A percentile compares a stretch with the other conserved stretches of the same genome.
These are phyloP conservation scores for Nymphaea thermarum DNA, from an alignment of 164 flowering plant genomes.

Conservation along the genomic window DNA sequence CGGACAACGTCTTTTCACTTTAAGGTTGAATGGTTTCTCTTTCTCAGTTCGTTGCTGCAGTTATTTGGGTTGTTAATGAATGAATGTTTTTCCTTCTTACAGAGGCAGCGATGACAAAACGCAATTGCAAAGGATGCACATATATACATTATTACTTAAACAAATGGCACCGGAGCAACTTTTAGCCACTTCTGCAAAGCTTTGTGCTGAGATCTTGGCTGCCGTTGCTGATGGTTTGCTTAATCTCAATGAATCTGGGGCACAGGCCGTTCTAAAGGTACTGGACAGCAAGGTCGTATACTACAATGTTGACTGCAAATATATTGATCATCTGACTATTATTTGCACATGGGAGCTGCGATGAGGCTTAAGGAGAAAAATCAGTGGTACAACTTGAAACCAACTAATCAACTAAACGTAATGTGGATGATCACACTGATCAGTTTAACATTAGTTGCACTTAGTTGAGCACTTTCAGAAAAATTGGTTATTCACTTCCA, in stretches of 20 bases:
- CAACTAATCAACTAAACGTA: too few species aligned
- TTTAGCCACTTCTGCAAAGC: constrained; percentile 85
- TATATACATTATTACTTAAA: constrained; percentile 70
- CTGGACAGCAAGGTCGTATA: neutral
- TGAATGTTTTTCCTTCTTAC: constrained; percentile 6
- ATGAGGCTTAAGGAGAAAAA: too few species aligned
- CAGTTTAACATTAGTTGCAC: too few species aligned
- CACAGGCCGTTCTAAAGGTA: constrained; percentile 85
- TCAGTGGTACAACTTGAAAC: too few species aligned
- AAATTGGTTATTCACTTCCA: too few species aligned
- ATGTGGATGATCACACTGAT: too few species aligned
- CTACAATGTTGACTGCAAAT: too few species aligned
- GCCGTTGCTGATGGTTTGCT: constrained; percentile 92
- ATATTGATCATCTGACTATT: too few species aligned
- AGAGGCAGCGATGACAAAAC: constrained; percentile 77
- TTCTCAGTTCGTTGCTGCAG: neutral
- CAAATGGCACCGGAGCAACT: constrained; percentile 99
- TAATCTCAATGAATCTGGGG: constrained; percentile 51
- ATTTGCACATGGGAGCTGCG: too few species aligned
- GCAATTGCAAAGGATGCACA: constrained; percentile 82
- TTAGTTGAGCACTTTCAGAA: too few species aligned
- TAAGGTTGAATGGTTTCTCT: constrained; percentile 31
- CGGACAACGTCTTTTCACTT: constrained; percentile 48
- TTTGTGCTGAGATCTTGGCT: constrained; percentile 91
- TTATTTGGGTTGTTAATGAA: neutral